Percentiles rank a stretch among this genome's conserved stretches.
Conservation (phyloP, 148 eudicot genomes). For the Oxyria digyna region DNA sequence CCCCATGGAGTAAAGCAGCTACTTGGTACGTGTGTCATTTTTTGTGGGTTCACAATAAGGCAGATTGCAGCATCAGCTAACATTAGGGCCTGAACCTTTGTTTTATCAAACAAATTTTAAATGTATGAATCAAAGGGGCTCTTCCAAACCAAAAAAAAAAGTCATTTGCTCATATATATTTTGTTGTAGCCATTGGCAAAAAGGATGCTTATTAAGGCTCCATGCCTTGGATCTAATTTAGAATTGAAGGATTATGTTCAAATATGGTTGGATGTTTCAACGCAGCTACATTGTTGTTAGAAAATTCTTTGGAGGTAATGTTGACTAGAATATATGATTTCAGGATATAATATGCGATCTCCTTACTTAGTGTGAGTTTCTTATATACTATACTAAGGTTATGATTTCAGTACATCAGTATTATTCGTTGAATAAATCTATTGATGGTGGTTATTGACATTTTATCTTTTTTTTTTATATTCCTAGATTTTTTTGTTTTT, state of each 20-base stretch:
- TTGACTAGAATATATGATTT: background rate
- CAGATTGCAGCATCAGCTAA: background rate
- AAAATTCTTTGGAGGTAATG: background rate
- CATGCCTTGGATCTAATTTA: background rate
- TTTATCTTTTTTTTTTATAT: no score
- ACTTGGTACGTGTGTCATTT: slow-evolving; percentile 4
- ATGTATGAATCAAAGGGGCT: background rate
- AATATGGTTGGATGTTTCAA: background rate
- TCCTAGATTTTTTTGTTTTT: no score
- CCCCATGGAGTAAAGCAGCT: slow-evolving; percentile 23
- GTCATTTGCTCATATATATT: background rate
- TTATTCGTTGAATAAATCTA: no score
- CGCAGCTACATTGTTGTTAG: background rate
- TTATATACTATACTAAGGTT: no score
- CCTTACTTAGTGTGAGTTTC: no score
- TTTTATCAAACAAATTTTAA: background rate
- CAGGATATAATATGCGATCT: background rate
- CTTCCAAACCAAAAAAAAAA: background rate
- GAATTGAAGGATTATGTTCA: background rate
- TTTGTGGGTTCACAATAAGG: slow-evolving; percentile 7
- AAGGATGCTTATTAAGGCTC: background rate
- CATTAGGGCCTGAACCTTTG: background rate
- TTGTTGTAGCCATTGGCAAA: background rate
- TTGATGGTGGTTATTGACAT: no score
- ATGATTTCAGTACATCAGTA: no score